These are phyloP conservation scores for Cardamine chenopodiifolia DNA, from an alignment of 345 rosid species.

Conservation along the genomic window DNA sequence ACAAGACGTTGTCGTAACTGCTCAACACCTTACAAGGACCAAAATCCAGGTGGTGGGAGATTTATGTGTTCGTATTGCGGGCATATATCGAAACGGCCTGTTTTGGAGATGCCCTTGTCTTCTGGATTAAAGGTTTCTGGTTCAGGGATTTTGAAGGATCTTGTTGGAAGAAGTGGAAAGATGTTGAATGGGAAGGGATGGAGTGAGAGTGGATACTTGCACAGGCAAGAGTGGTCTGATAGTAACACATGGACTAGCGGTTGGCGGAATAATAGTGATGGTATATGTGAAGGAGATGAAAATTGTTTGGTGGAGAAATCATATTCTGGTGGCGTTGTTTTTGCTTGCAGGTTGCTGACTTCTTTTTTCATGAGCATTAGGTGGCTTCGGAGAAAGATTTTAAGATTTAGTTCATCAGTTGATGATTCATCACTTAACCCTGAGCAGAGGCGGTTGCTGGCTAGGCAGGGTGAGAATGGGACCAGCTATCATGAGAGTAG, in stretches of 20 bases:
- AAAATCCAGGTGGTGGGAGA: slow-evolving; percentile 84
- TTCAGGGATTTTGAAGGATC: slow-evolving; percentile 75
- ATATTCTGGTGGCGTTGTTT: slow-evolving; percentile 61
- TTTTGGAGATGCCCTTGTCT: slow-evolving; percentile 71
- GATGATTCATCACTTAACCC: slow-evolving; percentile 59
- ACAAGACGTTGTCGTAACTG: slow-evolving; percentile 82
- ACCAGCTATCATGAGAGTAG: slow-evolving; percentile 61
- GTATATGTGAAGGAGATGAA: slow-evolving; percentile 66
- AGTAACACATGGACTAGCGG: slow-evolving; percentile 65
- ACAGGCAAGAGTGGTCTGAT: slow-evolving; percentile 78
- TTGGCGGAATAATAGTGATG: slow-evolving; percentile 59
- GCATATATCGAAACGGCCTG: slow-evolving; percentile 87
- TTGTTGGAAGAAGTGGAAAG: slow-evolving; percentile 82
- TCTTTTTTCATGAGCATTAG: slow-evolving; percentile 76
- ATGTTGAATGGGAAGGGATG: slow-evolving; percentile 78
- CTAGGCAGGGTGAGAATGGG: slow-evolving; percentile 68
- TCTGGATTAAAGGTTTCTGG: slow-evolving; percentile 67
- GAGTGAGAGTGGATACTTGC: slow-evolving; percentile 74
- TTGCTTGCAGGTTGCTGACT: slow-evolving; percentile 62
- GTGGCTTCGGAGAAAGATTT: slow-evolving; percentile 85
- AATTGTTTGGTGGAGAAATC: slow-evolving; percentile 76
- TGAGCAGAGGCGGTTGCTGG: slow-evolving; percentile 55
- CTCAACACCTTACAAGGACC: slow-evolving; percentile 77
- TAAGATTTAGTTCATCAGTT: slow-evolving; percentile 61
- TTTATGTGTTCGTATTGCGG: slow-evolving; percentile 96